Conservation (phyloP, 768 basidiomycete species). For the Steccherinum ochraceum region DNA sequence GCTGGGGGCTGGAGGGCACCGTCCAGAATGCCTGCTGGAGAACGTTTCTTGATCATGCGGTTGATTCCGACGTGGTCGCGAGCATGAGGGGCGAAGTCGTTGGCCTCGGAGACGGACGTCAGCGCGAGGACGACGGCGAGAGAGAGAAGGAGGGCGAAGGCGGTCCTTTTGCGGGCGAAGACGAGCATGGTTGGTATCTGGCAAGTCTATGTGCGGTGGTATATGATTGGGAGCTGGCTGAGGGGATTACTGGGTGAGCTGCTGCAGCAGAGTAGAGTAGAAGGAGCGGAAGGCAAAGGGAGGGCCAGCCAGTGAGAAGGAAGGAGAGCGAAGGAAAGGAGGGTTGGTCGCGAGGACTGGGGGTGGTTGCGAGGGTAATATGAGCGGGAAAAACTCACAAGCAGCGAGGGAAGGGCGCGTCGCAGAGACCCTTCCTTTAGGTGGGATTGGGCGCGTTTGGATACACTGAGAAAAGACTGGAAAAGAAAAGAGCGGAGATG, state of each 20-base stretch:
- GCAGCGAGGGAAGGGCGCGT: neutral
- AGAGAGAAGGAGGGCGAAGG: constrained; percentile 60
- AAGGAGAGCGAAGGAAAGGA: constrained; percentile 2
- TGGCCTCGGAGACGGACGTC: constrained; percentile 39
- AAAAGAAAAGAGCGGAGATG: neutral
- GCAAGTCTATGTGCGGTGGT: neutral
- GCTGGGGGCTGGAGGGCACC: constrained; percentile 30
- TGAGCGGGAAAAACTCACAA: neutral
- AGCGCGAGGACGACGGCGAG: constrained; percentile 49
- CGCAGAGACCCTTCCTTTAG: neutral
- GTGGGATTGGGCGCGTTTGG: neutral
- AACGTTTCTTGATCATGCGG: constrained; percentile 67
- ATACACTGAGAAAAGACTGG: neutral
- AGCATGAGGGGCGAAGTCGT: constrained; percentile 34
- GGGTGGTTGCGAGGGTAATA: neutral
- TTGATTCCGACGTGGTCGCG: constrained; percentile 54
- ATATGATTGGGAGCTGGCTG: neutral
- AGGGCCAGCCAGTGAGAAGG: neutral
- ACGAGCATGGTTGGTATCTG: constrained; percentile 38
- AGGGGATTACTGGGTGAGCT: neutral
- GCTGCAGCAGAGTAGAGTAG: neutral
- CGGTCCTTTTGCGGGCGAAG: constrained; percentile 36
- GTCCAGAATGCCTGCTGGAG: constrained; percentile 3
- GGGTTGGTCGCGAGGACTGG: no score
- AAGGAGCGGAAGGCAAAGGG: neutral